Evolutionary conservation across 2,329 filamentous ascomycete species (phyloP), one percentile per base, ranked within the genome.

Genomic region (Trichothecium sympodiale): DNA sequence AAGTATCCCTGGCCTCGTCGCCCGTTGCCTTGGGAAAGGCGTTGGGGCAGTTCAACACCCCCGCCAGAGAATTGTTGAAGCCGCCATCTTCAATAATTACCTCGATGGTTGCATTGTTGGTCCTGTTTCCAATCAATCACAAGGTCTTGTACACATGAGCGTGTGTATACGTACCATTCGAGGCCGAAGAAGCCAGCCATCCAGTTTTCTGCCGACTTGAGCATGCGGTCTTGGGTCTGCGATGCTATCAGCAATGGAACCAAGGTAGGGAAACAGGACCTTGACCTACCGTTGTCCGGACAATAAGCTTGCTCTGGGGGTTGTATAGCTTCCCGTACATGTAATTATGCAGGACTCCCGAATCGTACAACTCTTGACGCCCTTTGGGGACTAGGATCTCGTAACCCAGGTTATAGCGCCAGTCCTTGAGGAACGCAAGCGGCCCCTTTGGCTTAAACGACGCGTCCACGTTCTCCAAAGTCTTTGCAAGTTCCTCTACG

Each of bases 101-200:
- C 46, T 84, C 75, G n/a, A 85, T 68, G 0, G 77, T 83, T 6
- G 70, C 80, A 49, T 85, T 83, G 20, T 76, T 67, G 2, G 75
- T 68, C 81, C 64, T 68, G 17, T 9, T 12, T 20, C 8, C 14
- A 16, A 13, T 20, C 16, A 17, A 23, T 29, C 5, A 38, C 48
- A 10, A 47, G 27, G 28, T 25, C 17, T 26, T 7, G n/a, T n/a
- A n/a, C n/a, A n/a, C 16, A 14, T 36, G 26, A 4, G 15, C 20
- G n/a, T 14, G 17, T 5, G 17, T 6, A 6, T 6, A 37, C 56
- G 23, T 47, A 67, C 65, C 81, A 87, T 32, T 80, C 71, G 0
- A 85, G 66, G 1, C 82, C 82, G 49, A 87, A 87, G 60, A 87
- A 87, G 0, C 83, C 83, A 5, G 81, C 78, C 50, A 86, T 60